These are phyloP conservation scores for Aspergillus carlsbadensis DNA, from an alignment of 495 filamentous ascomycete species.

Conservation along the genomic window DNA sequence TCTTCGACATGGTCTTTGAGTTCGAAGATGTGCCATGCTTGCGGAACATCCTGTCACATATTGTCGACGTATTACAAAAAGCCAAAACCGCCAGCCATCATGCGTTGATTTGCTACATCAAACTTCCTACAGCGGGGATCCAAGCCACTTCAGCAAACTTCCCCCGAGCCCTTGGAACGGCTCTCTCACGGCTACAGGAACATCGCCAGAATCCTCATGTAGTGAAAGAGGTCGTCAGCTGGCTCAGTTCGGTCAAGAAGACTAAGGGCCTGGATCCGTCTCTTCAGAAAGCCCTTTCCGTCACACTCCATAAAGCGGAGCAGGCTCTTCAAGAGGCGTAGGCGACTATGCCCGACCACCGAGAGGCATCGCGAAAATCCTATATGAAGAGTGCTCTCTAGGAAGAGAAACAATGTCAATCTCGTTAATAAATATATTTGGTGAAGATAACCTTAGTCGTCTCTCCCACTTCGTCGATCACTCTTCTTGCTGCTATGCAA, in stretches of 20 bases:
- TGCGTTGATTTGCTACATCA: conserved; percentile 67
- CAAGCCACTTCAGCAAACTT: conserved; percentile 64
- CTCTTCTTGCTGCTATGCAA: conserved; percentile 77
- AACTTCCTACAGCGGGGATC: conserved; percentile 66
- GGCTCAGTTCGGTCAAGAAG: conserved; percentile 57
- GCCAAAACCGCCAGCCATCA: conserved; percentile 55
- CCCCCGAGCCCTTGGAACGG: conserved; percentile 64
- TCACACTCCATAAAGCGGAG: conserved; percentile 50
- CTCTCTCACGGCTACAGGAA: conserved; percentile 59
- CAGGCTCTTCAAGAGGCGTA: conserved; percentile 26
- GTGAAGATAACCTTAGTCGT: conserved; percentile 35
- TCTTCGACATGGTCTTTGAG: conserved; percentile 74
- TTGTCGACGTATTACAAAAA: conserved; percentile 62
- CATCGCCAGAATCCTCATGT: conserved; percentile 37
- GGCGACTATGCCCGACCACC: conserved; percentile 6
- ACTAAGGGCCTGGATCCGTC: conserved; percentile 62
- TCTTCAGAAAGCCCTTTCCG: conserved; percentile 62
- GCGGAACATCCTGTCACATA: conserved; percentile 69
- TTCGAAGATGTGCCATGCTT: conserved; percentile 66
- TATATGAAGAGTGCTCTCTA: no score
- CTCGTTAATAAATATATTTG: conserved; percentile 17
- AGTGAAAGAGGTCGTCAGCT: conserved; percentile 54
- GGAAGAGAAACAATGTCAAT: no score
- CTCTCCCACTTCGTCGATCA: conserved; percentile 54
- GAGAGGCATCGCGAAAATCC: no score